Percentiles rank a stretch among this genome's conserved stretches.
phyloP scores from a whole-genome alignment of 768 basidiomycete species.

The Leccinum ochraceum region DNA sequence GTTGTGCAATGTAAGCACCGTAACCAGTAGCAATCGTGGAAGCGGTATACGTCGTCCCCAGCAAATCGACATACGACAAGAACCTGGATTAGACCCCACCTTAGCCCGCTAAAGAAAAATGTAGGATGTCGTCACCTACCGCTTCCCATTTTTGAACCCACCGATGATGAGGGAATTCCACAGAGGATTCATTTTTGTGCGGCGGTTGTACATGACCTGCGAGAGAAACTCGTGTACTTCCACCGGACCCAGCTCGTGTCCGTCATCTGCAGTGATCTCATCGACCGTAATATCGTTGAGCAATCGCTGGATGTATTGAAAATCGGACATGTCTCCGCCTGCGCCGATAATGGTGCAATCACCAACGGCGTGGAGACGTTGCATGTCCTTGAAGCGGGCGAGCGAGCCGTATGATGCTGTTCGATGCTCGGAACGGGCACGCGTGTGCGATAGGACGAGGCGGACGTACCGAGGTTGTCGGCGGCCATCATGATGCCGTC shows the following conservation, averaged over 20 bases:
- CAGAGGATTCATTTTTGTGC: constrained; percentile 88
- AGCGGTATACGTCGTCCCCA: constrained; percentile 95
- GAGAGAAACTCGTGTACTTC: constrained; percentile 93
- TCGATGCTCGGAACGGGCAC: neutral
- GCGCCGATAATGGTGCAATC: constrained; percentile 86
- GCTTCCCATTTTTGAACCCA: constrained; percentile 82
- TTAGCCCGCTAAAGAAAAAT: neutral
- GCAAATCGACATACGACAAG: constrained; percentile 89
- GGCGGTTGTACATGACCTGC: constrained; percentile 85
- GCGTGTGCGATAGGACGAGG: neutral
- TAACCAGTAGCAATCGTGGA: constrained; percentile 95
- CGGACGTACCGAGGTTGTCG: constrained; percentile 83
- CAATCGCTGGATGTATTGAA: constrained; percentile 83
- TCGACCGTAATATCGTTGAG: constrained; percentile 78
- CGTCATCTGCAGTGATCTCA: constrained; percentile 82
- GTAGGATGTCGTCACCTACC: constrained; percentile 44
- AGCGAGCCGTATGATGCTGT: constrained; percentile 95
- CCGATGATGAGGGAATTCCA: constrained; percentile 97
- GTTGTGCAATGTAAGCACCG: constrained; percentile 91
- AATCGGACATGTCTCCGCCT: constrained; percentile 97
- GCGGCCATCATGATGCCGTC: constrained; percentile 98
- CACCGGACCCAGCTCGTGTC: constrained; percentile 77
- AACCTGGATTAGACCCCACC: constrained; percentile 55
- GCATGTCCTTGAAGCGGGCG: constrained; percentile 93
- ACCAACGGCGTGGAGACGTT: constrained; percentile 85